Conservation (phyloP, 176 grass and related monocot genomes). For the Cenchrus purpureus region DNA sequence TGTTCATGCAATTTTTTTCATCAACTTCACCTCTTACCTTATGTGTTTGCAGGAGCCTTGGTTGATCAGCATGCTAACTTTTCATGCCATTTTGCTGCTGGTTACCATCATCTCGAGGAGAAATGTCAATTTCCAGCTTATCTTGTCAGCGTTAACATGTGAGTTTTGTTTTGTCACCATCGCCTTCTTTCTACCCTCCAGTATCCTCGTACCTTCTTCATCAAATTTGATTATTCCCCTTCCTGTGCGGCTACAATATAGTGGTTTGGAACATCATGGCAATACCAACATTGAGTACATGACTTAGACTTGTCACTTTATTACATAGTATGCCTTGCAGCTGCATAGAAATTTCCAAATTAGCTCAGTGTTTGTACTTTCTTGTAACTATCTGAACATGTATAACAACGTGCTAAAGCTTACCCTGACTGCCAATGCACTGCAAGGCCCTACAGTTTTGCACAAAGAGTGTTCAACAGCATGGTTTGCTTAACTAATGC, state of each 20-base stretch:
- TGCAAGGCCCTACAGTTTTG: not conserved
- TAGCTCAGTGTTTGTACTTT: not conserved
- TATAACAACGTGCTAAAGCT: not conserved
- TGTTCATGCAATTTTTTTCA: not conserved
- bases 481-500: not conserved
- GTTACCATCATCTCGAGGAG: constrained; percentile 81
- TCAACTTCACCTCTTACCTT: not conserved
- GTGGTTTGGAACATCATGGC: not conserved
- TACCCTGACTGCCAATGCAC: not conserved
- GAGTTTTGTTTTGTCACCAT: constrained; percentile 23
- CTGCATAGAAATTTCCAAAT: not conserved
- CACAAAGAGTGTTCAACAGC: not conserved
- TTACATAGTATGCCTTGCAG: not conserved
- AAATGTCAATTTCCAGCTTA: constrained; percentile 87
- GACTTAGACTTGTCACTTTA: not conserved
- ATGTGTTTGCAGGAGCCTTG: constrained; percentile 69
- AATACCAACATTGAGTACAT: not conserved
- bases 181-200: not conserved
- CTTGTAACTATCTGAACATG: not conserved
- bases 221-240: not conserved
- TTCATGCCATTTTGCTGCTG: constrained; percentile 73
- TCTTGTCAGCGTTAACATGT: constrained; percentile 75
- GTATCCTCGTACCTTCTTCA: not conserved
- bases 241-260: not conserved
- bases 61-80: constrained; percentile 68